A percentile compares a stretch with the other conserved stretches of the same genome.
Conservation (phyloP, 1,284 basidiomycete genomes). For the Ustilago bromivora region DNA sequence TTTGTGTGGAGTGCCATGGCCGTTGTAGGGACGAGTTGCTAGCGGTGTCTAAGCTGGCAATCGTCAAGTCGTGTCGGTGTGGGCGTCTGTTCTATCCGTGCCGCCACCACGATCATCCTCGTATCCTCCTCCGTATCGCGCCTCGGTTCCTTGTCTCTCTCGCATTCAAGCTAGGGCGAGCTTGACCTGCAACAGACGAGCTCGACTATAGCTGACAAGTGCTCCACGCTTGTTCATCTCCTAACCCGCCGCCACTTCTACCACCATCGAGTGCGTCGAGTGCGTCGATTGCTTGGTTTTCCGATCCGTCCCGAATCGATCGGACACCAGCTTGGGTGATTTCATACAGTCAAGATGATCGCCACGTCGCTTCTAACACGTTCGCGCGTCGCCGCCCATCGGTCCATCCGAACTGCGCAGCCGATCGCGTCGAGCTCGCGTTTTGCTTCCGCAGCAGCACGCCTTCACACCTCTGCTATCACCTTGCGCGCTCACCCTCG, state of each 20-base stretch:
- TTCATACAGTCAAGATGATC: slow-evolving; percentile 22
- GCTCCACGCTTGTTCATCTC: background rate
- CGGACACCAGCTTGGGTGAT: background rate
- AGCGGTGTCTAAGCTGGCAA: background rate
- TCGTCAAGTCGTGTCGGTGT: background rate
- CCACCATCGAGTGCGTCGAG: background rate
- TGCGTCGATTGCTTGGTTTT: background rate
- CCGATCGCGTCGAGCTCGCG: slow-evolving; percentile 33
- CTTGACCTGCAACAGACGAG: slow-evolving; percentile 10
- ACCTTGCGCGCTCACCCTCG: slow-evolving; percentile 10
- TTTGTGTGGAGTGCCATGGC: background rate
- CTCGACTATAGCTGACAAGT: background rate
- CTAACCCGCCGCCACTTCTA: slow-evolving; percentile 2
- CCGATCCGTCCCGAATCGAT: slow-evolving; percentile 7
- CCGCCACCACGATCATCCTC: slow-evolving; percentile 12
- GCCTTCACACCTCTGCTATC: slow-evolving; percentile 9
- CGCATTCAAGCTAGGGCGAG: slow-evolving; percentile 16
- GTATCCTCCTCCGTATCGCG: slow-evolving; percentile 1
- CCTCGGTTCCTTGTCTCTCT: slow-evolving; percentile 2
- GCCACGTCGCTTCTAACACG: slow-evolving; percentile 36
- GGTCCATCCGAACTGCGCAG: slow-evolving; percentile 27
- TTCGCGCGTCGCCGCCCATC: slow-evolving; percentile 35
- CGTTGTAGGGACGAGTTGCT: background rate
- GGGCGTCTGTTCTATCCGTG: background rate
- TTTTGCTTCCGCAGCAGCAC: slow-evolving; percentile 8